Evolutionary conservation across 75 land plant species (phyloP), one percentile per base, ranked within the genome.

Genomic region (Larix kaempferi): DNA sequence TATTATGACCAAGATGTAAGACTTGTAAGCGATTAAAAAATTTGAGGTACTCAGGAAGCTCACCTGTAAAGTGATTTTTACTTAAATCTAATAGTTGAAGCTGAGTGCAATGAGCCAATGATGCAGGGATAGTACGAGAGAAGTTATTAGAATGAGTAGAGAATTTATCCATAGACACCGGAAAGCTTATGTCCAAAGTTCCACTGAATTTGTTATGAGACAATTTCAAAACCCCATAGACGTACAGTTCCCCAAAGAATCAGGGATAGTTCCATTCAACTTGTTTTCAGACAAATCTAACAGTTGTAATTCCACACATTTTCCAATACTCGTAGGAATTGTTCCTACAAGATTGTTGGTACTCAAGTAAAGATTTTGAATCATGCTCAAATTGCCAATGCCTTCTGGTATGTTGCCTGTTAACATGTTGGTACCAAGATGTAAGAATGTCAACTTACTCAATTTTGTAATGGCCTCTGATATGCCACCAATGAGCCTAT

Each of bases 341-440:
- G 44, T 37, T 19, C 93, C 93, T 17, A 64, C 78, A 12, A 93
- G 80, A 27, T 78, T 56, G 76, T 93, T 93, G 37, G 71, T 49
- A 62, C 74, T 81, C 56, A 93, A 85, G 73, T 87, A 86, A 3
- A 93, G 60, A 44, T 83, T 74, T 7, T 21, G 69, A 21, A 93
- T 79, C 26, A 78, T 79, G 21, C 27, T 73, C 60, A 93, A 86
- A 6, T 58, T 27, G 59, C 81, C 77, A 23, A 85, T n/a, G 2
- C 80, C 75, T 23, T 15, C 7, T 1, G 87, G 89, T 19, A 88
- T 77, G 5, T 10, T 7, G 14, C 84, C 83, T 26, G 80, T 71
- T 19, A 88, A 80, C 8, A 52, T 73, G 54, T 84, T 88, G 27
- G 60, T 41, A 15, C 15, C 2, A 0, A 88, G 54, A 74, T 6